Conservation (phyloP, 179 eudicot genomes). For the Drosera spatulata region DNA sequence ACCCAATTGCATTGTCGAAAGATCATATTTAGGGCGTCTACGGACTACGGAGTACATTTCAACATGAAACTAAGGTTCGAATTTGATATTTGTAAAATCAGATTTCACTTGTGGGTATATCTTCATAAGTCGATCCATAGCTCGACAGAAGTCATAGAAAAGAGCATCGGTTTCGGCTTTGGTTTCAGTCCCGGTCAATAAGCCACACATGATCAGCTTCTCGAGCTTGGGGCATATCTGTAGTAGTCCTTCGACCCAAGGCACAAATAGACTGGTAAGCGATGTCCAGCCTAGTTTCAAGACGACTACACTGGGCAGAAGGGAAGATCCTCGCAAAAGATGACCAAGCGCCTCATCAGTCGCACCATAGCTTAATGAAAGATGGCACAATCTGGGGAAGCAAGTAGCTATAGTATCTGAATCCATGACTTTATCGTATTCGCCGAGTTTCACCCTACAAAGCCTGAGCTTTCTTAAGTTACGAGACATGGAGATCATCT, state of each 20-base stretch:
- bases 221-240: constrained; percentile 28
- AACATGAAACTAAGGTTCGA: no score
- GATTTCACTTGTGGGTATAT: no score
- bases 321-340: constrained; percentile 17
- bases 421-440: constrained; percentile 34
- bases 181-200: constrained; percentile 28
- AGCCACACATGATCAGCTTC: constrained; percentile 29
- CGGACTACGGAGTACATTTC: no score
- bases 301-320: constrained; percentile 18
- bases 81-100: no score
- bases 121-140: constrained; percentile 41
- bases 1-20: no score
- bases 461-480: constrained; percentile 34
- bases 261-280: constrained; percentile 17
- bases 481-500: constrained; percentile 26
- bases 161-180: constrained; percentile 35
- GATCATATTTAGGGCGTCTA: no score
- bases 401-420: constrained; percentile 23
- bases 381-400: constrained; percentile 23
- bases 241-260: constrained; percentile 25
- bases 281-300: constrained; percentile 38
- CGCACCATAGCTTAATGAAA: constrained; percentile 26
- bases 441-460: constrained; percentile 39
- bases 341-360: constrained; percentile 23
- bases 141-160: constrained; percentile 38